Conservation (phyloP, 164 flowering plant genomes). For the Malania oleifera region DNA sequence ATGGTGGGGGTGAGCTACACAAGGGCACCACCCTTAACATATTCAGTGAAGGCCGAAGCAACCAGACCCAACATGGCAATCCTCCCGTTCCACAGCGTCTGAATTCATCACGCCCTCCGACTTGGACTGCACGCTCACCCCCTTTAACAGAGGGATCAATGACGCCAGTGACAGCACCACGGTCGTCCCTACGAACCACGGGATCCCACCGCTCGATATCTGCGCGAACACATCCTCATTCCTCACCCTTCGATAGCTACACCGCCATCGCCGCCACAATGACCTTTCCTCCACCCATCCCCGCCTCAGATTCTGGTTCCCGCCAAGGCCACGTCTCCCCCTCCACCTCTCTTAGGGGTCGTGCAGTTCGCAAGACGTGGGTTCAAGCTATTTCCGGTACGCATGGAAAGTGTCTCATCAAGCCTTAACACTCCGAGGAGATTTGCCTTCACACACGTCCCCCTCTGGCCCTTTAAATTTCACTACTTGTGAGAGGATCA, state of each 20-base stretch:
- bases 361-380: conserved; percentile 59
- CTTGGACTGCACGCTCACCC: conserved; percentile 53
- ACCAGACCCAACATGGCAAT: conserved; percentile 85
- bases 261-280: conserved; percentile 72
- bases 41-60: conserved; percentile 82
- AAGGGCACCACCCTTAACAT: conserved; percentile 67
- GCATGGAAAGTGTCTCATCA: no score
- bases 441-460: no score
- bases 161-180: conserved; percentile 61
- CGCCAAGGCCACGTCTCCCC: conserved; percentile 82
- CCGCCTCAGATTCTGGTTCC: no score
- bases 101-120: conserved; percentile 61
- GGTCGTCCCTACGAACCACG: conserved; percentile 59
- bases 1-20: no score
- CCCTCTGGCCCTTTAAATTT: no score
- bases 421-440: no score
- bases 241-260: conserved; percentile 56
- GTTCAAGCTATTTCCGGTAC: conserved; percentile 38
- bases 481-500: no score
- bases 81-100: conserved; percentile 79
- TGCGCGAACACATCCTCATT: conserved; percentile 54
- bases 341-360: conserved; percentile 86
- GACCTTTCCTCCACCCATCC: no score
- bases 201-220: conserved; percentile 53
- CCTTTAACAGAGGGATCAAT: conserved; percentile 60